Percentiles rank a stretch among this genome's conserved stretches.
These are phyloP conservation scores for Diaporthe eres DNA, from an alignment of 2,329 filamentous ascomycete species.

Conservation along the genomic window DNA sequence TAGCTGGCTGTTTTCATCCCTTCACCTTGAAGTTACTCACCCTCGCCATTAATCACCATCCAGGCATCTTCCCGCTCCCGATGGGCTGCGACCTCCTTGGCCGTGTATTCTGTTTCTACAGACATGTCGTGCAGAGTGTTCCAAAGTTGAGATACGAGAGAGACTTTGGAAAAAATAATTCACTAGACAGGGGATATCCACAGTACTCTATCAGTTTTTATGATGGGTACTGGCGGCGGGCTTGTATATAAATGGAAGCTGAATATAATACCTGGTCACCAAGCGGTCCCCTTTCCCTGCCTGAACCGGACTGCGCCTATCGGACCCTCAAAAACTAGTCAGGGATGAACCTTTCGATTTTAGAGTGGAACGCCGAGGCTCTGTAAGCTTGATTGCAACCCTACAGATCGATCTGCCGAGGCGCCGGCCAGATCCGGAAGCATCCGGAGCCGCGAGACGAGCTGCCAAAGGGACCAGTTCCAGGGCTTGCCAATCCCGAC, in stretches of 20 bases:
- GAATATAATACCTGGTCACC: background rate
- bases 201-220: background rate
- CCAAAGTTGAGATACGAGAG: background rate
- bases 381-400: constrained; percentile 19
- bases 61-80: constrained; percentile 63
- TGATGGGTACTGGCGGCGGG: constrained; percentile 8
- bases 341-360: constrained; percentile 21
- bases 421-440: constrained; percentile 32
- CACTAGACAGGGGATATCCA: background rate
- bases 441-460: background rate
- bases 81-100: constrained; percentile 64
- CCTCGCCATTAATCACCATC: constrained; percentile 70
- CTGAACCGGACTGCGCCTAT: background rate
- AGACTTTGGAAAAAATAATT: background rate
- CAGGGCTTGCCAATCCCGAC: background rate
- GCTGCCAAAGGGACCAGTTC: background rate
- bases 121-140: constrained; percentile 6
- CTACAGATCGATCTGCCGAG: constrained; percentile 33
- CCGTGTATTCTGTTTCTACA: constrained; percentile 47
- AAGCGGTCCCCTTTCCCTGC: constrained; percentile 14
- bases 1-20: background rate
- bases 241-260: constrained; percentile 32
- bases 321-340: constrained; percentile 37
- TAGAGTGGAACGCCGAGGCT: constrained; percentile 39
- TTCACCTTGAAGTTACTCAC: constrained; percentile 49